Base-by-base conservation (phyloP, 75 land plant species). In the Cunninghamia lanceolata region DNA sequence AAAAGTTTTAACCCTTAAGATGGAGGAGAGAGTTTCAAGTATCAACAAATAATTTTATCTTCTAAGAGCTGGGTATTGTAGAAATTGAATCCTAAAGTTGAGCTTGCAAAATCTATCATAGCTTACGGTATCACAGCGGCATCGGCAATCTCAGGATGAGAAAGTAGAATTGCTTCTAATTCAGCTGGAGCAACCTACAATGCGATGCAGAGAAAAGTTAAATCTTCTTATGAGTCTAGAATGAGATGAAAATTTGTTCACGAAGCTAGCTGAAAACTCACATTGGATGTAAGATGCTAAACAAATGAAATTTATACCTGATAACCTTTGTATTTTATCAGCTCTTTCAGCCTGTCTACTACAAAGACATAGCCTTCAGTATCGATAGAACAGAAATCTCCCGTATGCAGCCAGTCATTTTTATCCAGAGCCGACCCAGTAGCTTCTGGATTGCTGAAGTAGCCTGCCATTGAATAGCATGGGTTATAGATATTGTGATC, bases 301-400 rank as follows among this genome's bases (percentile, higher is more conserved):
- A 25, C 39, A 84, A 3, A 28, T 38, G 2, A 54, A 63, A 15
- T 34, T 45, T 36, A 84, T 68, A 94, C 96, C 94, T 94, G 99
- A 86, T 91, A 94, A 0, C 94, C 97, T 82, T 96, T 96, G 93
- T 95, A 96, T 83, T 96, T 96, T 87, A 96, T 96, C 47, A 96
- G 88, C 91, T 96, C 97, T 89, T 96, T 96, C 53, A 96, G 73
- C 59, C 99, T 83, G 83, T 96, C 99, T 34, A 95, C 96, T n/a
- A 96, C 88, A 78, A 93, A 96, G 32, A 93, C 56, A 82, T 86
- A 94, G 2, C 99, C 99, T 87, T 94, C 91, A 16, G 90, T 92
- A 71, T 96, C 95, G 32, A 95, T 91, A 85, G 92, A 96, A 76
- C 92, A 95, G 15, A 95, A 86, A 84, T 96, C 98, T 9, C 96